Base-by-base conservation (phyloP, 495 filamentous ascomycete species). In the Neurospora sp. region DNA sequence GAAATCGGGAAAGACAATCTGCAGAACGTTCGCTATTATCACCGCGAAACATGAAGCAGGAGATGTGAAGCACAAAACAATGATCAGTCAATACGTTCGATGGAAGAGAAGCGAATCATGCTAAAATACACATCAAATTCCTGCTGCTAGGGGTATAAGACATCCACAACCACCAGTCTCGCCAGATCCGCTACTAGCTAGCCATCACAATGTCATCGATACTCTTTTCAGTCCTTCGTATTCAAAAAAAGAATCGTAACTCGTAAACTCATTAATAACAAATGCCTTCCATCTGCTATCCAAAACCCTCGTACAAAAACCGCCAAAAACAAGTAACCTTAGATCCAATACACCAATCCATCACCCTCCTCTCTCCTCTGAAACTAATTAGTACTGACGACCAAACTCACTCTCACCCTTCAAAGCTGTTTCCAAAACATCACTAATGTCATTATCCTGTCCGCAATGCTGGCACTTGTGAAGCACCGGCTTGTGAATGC, bases 381-480 rank as follows among this genome's bases (percentile, higher is more conserved):
- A 27, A 27, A 27, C 27, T 27, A 27, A 27, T 27, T 66, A 66
- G 14, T 66, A 37, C 27, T 35, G 27, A 66, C 54, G 27, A 35
- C 12, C 0, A 27, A 27, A 27, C 4, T 0, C 48, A 66, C 54
- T 62, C 71, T 31, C 71, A 41, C 40, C 41, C 38, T 69, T 59
- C 66, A 40, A 11, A 35, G 2, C 42, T 40, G 20, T 42, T 59
- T 23, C 40, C 62, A 69, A 20, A 72, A 31, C 75, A 66, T 44
- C 77, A 54, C 76, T 77, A 40, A 81, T 77, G 75, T 81, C 80
- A 72, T 80, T 81, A n/a, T 82, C 79, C n/a, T 74, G 69, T 1
- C 79, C 79, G 39, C 80, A 83, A 70, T 79, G 79, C 72, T 74
- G 72, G 54, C 81, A 83, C 74, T 70, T 72, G 42, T 82, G 78